Percentiles rank a stretch among this genome's conserved stretches.
These are phyloP conservation scores for Suhomyces choctaworum DNA, from an alignment of 1,139 yeast genomes.

Conservation along the genomic window DNA sequence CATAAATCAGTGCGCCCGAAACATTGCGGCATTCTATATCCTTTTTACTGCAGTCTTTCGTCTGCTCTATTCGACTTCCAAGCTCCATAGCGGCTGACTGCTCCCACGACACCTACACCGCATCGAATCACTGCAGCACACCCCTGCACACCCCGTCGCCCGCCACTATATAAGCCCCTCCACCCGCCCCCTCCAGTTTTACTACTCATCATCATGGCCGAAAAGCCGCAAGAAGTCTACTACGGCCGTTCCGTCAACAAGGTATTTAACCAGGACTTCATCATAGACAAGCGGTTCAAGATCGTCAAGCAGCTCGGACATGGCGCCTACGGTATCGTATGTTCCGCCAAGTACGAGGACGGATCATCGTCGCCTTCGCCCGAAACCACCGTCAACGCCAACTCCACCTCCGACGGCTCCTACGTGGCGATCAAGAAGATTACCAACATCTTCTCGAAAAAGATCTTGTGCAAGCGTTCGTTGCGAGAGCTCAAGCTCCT, in stretches of 20 bases:
- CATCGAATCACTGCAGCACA: too few species aligned
- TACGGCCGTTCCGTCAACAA: conserved; percentile 45
- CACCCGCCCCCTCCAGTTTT: too few species aligned
- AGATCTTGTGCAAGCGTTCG: conserved; percentile 85
- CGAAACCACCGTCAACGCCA: conserved; percentile 7
- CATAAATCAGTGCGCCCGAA: not conserved
- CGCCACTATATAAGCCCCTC: too few species aligned
- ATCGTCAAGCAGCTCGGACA: conserved; percentile 91
- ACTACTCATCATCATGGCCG: conserved; percentile 10
- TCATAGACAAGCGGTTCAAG: conserved; percentile 81
- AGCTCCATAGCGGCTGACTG: too few species aligned
- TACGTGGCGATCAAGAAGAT: conserved; percentile 91
- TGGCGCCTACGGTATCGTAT: conserved; percentile 96
- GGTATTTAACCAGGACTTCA: conserved; percentile 87
- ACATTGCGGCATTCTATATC: not conserved
- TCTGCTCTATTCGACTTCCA: too few species aligned
- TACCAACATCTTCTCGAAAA: conserved; percentile 86
- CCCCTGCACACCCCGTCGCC: too few species aligned
- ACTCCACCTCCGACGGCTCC: conserved; percentile 30
- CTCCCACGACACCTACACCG: too few species aligned
- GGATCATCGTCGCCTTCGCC: conserved; percentile 33
- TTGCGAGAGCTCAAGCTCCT: conserved; percentile 83
- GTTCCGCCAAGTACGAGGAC: conserved; percentile 87
- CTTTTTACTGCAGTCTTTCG: not conserved
- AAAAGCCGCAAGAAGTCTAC: conserved; percentile 11